Base-by-base conservation (phyloP, 176 grass and related monocot species). In the Oryza longistaminata region DNA sequence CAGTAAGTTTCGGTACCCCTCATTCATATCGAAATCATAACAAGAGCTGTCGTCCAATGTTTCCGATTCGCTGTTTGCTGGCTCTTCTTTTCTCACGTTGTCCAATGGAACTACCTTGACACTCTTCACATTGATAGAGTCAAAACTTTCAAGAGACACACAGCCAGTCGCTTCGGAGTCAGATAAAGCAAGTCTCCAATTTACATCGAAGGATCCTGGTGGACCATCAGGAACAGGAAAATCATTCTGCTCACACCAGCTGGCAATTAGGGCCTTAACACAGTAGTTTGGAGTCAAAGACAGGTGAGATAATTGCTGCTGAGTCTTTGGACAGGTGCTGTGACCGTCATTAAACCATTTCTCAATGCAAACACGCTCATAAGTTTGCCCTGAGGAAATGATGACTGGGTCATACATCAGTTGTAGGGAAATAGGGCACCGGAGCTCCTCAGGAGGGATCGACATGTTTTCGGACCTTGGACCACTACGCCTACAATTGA, bases 291-390 rank as follows among this genome's bases (percentile, higher is more conserved):
- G 93, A 81, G 93, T 99, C 84, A 99, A 91, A 66, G 83, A 90
- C 53, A 96, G 78, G 74, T 99, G 96, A 40, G 78, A 79, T 61
- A 99, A 85, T 55, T 86, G 93, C 77, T 99, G 96, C 88, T 96
- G 93, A 81, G 93, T 94, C 79, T 96, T 99, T 22, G 96, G 96
- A 78, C 96, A 99, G 46, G 91, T 96, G 85, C 87, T 88, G 74
- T 95, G 93, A 61, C 96, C 96, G 65, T 99, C 89, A 77, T 91
- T 92, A 74, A 99, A 92, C 96, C 96, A 99, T 91, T 99, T 99
- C 71, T 99, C 96, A 64, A 99, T 96, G 81, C 96, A 99, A 68
- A 92, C 75, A 83, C 93, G 91, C 75, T 99, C 96, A 80, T 99
- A 99, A 70, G 96, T 99, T 70, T 99, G 96, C 22, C 96, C 96